These are phyloP conservation scores for Onygena corvina DNA, from an alignment of 2,329 filamentous ascomycete species.

Conservation along the genomic window DNA sequence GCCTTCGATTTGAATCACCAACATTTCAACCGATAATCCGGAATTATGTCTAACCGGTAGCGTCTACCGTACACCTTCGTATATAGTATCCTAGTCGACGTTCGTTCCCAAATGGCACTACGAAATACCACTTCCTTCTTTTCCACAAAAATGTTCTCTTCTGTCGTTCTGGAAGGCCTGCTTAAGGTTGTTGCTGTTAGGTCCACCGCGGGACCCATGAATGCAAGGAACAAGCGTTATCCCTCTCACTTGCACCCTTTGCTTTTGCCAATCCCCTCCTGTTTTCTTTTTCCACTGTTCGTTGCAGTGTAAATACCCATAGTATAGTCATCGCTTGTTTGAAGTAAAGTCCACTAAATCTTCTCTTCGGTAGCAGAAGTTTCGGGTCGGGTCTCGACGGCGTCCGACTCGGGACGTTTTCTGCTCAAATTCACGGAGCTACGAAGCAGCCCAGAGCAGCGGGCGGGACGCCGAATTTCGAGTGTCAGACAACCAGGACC, in stretches of 20 bases:
- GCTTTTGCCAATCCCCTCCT: not conserved
- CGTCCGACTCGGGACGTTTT: not conserved
- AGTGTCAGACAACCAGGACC: not conserved
- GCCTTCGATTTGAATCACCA: no score
- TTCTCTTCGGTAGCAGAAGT: not conserved
- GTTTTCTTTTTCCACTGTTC: conserved; percentile 4
- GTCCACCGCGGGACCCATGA: conserved; percentile 7
- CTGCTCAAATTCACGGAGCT: not conserved
- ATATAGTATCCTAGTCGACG: not conserved
- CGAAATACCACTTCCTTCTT: not conserved
- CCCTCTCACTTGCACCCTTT: not conserved
- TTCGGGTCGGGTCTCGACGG: conserved; percentile 1
- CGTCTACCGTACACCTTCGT: not conserved
- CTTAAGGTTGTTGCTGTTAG: conserved; percentile 5
- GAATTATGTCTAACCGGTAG: not conserved
- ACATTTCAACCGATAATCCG: no score
- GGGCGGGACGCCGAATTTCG: not conserved
- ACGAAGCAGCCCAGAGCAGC: not conserved
- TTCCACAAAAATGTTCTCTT: not conserved
- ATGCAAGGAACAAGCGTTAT: conserved; percentile 7
- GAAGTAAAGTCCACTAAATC: not conserved
- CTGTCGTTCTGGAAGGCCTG: conserved; percentile 1
- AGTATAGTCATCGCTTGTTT: conserved; percentile 3
- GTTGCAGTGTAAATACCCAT: no score
- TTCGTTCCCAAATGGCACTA: not conserved